Evolutionary conservation across 192 early-diverging fungal genomes (phyloP).

Genomic region (Umbelopsis sp.): DNA sequence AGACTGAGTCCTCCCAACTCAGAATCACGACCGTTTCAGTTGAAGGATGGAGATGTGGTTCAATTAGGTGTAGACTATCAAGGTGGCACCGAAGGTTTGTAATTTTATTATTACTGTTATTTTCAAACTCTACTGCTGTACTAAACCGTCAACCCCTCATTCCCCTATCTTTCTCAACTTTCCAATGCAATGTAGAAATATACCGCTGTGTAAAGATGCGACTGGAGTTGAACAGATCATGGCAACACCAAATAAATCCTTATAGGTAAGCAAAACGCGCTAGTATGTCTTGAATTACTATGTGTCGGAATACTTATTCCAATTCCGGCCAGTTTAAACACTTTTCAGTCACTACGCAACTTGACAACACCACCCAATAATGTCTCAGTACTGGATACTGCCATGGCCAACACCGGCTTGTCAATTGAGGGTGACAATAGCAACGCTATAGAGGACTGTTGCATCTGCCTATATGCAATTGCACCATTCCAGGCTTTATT

Average conservation of each 20-base stretch:
- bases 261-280: slow-evolving; percentile 55
- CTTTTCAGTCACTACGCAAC: slow-evolving; percentile 50
- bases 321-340: slow-evolving; percentile 38
- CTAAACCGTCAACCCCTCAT: neutral
- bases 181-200: slow-evolving; percentile 62
- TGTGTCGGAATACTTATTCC: neutral
- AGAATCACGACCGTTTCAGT: slow-evolving; percentile 77
- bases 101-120: neutral
- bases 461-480: slow-evolving; percentile 89
- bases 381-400: slow-evolving; percentile 34
- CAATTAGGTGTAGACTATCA: slow-evolving; percentile 98
- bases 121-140: neutral
- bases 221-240: slow-evolving; percentile 72
- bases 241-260: slow-evolving; percentile 66
- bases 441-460: slow-evolving; percentile 64
- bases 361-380: slow-evolving; percentile 47
- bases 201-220: slow-evolving; percentile 94
- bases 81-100: slow-evolving; percentile 78
- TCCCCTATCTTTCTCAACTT: slow-evolving; percentile 8
- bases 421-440: slow-evolving; percentile 23
- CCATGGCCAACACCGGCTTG: slow-evolving; percentile 20
- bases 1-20: slow-evolving; percentile 86
- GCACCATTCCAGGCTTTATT: slow-evolving; percentile 89
- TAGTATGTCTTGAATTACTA: neutral
- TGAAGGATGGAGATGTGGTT: slow-evolving; percentile 91